phyloP scores from a whole-genome alignment of 148 eudicot genomes.

The Nyssa sinensis region DNA sequence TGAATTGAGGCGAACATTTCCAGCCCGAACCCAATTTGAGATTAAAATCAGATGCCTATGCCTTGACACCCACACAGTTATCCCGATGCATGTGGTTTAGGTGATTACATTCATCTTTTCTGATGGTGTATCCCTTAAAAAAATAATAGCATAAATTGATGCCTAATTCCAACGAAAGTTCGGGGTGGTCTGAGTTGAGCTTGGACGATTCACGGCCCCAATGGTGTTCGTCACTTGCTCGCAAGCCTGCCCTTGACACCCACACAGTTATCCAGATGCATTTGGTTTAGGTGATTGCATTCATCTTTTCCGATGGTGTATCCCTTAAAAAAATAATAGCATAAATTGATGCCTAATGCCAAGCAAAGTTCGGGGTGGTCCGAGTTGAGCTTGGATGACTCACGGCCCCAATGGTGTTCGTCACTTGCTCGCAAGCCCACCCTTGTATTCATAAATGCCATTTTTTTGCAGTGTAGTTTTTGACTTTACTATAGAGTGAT shows the following conservation, averaged over 20 bases:
- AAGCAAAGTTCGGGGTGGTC: background rate
- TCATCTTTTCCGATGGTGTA: too few species aligned
- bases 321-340: too few species aligned
- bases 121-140: too few species aligned
- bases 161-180: background rate
- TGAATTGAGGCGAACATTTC: too few species aligned
- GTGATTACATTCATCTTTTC: too few species aligned
- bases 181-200: background rate
- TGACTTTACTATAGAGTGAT: background rate
- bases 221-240: background rate
- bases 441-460: background rate
- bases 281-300: too few species aligned
- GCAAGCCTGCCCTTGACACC: background rate
- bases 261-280: too few species aligned
- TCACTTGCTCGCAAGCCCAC: background rate
- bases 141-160: too few species aligned
- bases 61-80: too few species aligned
- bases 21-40: too few species aligned
- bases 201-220: background rate
- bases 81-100: too few species aligned
- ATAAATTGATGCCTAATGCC: background rate
- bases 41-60: too few species aligned
- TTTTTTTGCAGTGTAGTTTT: background rate
- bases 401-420: background rate
- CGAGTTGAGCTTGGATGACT: background rate